Evolutionary conservation across 108 stramenopile species (phyloP).

Genomic region (Skeletonema costatum): DNA sequence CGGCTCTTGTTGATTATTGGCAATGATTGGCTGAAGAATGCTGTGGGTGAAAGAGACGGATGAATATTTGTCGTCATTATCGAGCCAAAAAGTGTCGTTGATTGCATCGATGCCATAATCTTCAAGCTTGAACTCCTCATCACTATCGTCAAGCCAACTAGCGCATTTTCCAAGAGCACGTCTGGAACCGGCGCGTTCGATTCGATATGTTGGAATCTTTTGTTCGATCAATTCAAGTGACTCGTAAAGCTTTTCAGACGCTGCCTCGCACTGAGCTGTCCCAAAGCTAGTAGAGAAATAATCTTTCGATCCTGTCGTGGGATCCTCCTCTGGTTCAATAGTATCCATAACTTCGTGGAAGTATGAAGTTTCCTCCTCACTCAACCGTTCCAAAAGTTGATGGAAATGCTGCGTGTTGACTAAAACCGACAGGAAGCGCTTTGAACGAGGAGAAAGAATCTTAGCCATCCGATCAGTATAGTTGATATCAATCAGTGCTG

Average conservation of each 20-base stretch:
- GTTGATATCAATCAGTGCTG: constrained; percentile 28
- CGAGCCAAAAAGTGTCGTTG: constrained; percentile 29
- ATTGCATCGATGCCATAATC: constrained; percentile 32
- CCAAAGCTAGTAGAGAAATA: constrained; percentile 36
- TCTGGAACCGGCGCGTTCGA: constrained; percentile 51
- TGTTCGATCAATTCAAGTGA: constrained; percentile 73
- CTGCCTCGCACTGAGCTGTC: constrained; percentile 47
- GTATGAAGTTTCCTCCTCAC: constrained; percentile 59
- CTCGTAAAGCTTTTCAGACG: constrained; percentile 48
- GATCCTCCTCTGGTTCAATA: constrained; percentile 46
- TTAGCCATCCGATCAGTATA: constrained; percentile 22
- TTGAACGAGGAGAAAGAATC: constrained; percentile 73
- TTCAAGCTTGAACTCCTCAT: constrained; percentile 43
- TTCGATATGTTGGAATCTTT: constrained; percentile 76
- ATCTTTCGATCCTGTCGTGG: constrained; percentile 19
- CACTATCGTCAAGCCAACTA: constrained; percentile 50
- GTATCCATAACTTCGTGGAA: constrained; percentile 86
- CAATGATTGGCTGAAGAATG: constrained; percentile 46
- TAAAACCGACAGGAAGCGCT: constrained; percentile 77
- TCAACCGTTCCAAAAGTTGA: constrained; percentile 70
- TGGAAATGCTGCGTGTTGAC: constrained; percentile 89
- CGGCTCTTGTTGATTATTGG: constrained; percentile 21
- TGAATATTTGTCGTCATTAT: constrained; percentile 36
- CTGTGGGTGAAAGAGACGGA: constrained; percentile 49
- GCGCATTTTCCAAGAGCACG: constrained; percentile 17